A percentile compares a stretch with the other conserved stretches of the same genome.
phyloP scores from a whole-genome alignment of 495 filamentous ascomycete genomes.

The Thermothielavioides terrestris region DNA sequence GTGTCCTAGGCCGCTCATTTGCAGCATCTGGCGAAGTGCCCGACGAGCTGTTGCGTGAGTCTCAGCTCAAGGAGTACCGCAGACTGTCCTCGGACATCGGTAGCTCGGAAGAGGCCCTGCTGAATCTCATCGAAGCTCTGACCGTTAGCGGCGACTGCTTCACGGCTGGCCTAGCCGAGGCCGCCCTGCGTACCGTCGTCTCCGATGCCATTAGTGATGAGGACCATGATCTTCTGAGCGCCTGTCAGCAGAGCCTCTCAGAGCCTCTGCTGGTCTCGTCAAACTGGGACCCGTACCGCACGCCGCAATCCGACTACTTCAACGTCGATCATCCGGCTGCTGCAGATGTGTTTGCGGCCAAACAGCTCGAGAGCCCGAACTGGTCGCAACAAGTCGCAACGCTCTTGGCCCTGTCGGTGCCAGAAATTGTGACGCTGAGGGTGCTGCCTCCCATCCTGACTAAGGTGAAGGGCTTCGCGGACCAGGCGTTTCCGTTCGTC shows the following conservation, averaged over 20 bases:
- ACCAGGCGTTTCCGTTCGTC: conserved; percentile 65
- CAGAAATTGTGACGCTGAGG: conserved; percentile 56
- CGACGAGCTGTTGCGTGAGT: conserved; percentile 49
- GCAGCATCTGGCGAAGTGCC: conserved; percentile 61
- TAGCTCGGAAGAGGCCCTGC: conserved; percentile 43
- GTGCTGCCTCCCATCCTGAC: conserved; percentile 54
- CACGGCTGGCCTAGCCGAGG: conserved; percentile 68
- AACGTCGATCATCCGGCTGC: conserved; percentile 13
- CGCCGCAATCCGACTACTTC: conserved; percentile 37
- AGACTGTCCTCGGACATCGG: conserved; percentile 29
- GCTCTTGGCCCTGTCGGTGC: conserved; percentile 50
- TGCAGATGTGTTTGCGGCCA: conserved; percentile 23
- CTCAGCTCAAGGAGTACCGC: conserved; percentile 42
- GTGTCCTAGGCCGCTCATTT: conserved; percentile 77
- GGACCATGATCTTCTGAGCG: conserved; percentile 37
- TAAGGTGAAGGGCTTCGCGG: conserved; percentile 56
- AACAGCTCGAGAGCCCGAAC: conserved; percentile 27
- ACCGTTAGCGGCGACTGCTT: conserved; percentile 52
- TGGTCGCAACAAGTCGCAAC: conserved; percentile 63
- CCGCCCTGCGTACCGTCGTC: conserved; percentile 62
- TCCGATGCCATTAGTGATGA: conserved; percentile 42
- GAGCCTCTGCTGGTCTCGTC: conserved; percentile 37
- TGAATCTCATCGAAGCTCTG: conserved; percentile 59
- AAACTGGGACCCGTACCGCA: conserved; percentile 41
- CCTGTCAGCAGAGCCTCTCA: conserved; percentile 39